phyloP scores from a whole-genome alignment of 768 basidiomycete species.

The Rhizopogon salebrosus region DNA sequence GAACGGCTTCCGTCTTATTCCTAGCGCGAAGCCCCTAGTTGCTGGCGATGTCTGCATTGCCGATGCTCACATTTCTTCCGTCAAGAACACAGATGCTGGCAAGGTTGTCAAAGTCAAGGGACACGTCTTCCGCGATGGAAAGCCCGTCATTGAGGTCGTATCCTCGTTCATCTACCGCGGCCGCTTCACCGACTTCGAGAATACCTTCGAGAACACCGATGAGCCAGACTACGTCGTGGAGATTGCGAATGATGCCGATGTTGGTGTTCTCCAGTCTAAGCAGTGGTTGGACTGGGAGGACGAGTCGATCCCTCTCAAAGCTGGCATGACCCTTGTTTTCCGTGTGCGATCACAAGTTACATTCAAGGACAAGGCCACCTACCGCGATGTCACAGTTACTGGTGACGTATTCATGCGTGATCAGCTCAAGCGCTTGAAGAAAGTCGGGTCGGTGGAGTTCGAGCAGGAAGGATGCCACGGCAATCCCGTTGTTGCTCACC shows the following conservation, averaged over 20 bases:
- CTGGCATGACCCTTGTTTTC: slow-evolving; percentile 87
- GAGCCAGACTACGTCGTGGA: slow-evolving; percentile 86
- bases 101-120: slow-evolving; percentile 93
- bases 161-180: slow-evolving; percentile 98
- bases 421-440: slow-evolving; percentile 82
- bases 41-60: slow-evolving; percentile 90
- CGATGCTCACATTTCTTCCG: slow-evolving; percentile 83
- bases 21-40: slow-evolving; percentile 68
- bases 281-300: slow-evolving; percentile 98
- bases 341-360: slow-evolving; percentile 79
- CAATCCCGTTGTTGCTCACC: slow-evolving; percentile 89
- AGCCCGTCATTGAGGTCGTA: slow-evolving; percentile 86
- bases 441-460: slow-evolving; percentile 86
- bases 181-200: slow-evolving; percentile 86
- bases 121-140: slow-evolving; percentile 66
- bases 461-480: slow-evolving; percentile 83
- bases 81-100: slow-evolving; percentile 85
- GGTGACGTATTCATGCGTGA: slow-evolving; percentile 87
- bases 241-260: slow-evolving; percentile 67
- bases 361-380: slow-evolving; percentile 88
- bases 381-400: slow-evolving; percentile 71
- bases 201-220: slow-evolving; percentile 91
- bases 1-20: slow-evolving; percentile 89
- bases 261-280: slow-evolving; percentile 91
- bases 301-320: slow-evolving; percentile 65